Evolutionary conservation across 2,329 filamentous ascomycete species (phyloP), one percentile per base, ranked within the genome.

Genomic region (Xylariales sp.): DNA sequence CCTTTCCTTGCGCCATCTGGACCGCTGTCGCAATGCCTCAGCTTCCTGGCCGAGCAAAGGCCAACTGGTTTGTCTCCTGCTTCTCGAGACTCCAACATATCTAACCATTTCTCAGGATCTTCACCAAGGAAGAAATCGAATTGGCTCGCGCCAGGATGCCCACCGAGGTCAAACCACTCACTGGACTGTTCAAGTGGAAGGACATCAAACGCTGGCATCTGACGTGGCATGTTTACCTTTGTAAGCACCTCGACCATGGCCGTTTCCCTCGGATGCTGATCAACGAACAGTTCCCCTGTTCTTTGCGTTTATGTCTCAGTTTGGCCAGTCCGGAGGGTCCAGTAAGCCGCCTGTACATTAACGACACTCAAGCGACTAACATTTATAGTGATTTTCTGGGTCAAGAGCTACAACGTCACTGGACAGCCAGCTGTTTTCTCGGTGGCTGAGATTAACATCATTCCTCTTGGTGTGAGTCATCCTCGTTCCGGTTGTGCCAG

Each of bases 341-440:
- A 35, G 16, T 35, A 35, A 35, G 32, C n/a, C 7, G n/a, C 8
- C 8, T 14, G n/a, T 7, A 9, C 18, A 35, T 20, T 35, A 10
- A 18, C 6, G 16, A 18, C 18, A 20, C 32, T 19, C n/a, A 10
- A 16, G 16, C 20, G 9, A 19, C 32, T 35, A n/a, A 35, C 32
- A 5, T 5, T 35, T 9, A 8, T 35, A 35, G 32, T 35, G 32
- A 35, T 35, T 18, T 35, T 35, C 32, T 35, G 32, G 32, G 32
- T 35, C 5, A 35, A 35, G 16, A 35, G 32, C 32, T 35, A 35
- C n/a, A 35, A 35, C n/a, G 32, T 35, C 18, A 35, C 32, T 10
- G 32, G 32, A 18, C 5, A 35, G n/a, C 32, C 32, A 21, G n/a
- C 32, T 15, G 32, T 35, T 18, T 35, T 35, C n/a, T 35, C 32